These are phyloP conservation scores for Tulasnella sp. DNA, from an alignment of 768 basidiomycete species.

Conservation along the genomic window DNA sequence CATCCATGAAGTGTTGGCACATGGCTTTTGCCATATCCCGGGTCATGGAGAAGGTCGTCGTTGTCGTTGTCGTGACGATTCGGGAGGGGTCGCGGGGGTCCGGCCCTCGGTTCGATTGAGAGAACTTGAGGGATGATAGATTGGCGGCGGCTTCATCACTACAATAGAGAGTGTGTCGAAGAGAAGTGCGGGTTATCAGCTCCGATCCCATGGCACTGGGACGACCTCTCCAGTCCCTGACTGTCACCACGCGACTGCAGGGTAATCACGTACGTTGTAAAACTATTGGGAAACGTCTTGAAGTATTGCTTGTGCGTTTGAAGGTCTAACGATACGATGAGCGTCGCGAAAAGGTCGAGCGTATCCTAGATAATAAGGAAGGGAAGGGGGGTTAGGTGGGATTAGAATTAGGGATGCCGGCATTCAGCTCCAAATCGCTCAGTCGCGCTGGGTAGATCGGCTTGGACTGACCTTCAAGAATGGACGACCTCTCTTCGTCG, in stretches of 20 bases:
- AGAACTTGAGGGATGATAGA: conserved; percentile 91
- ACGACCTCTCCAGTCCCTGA: no score
- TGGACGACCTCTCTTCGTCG: conserved; percentile 87
- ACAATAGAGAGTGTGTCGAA: conserved; percentile 1
- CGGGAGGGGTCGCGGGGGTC: conserved; percentile 97
- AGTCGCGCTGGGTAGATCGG: no score
- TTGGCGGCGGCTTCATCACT: conserved; percentile 95
- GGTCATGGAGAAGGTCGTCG: conserved; percentile 99
- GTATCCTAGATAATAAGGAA: conserved; percentile 58
- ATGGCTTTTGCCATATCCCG: conserved; percentile 99
- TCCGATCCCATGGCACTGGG: no score
- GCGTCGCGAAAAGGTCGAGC: conserved; percentile 93
- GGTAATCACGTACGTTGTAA: conserved; percentile 72
- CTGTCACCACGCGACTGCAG: background rate
- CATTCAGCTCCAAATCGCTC: background rate
- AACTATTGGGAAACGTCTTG: conserved; percentile 86
- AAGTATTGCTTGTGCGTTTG: conserved; percentile 91
- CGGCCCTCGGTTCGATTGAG: conserved; percentile 95
- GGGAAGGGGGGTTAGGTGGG: background rate
- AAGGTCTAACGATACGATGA: conserved; percentile 86
- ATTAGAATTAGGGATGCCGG: conserved; percentile 3
- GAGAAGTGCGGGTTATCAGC: conserved; percentile 12
- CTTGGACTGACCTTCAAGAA: conserved; percentile 64
- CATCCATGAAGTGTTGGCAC: conserved; percentile 99
- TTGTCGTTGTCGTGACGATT: conserved; percentile 97